phyloP scores from a whole-genome alignment of 768 basidiomycete species.

The Kwoniella shandongensis region DNA sequence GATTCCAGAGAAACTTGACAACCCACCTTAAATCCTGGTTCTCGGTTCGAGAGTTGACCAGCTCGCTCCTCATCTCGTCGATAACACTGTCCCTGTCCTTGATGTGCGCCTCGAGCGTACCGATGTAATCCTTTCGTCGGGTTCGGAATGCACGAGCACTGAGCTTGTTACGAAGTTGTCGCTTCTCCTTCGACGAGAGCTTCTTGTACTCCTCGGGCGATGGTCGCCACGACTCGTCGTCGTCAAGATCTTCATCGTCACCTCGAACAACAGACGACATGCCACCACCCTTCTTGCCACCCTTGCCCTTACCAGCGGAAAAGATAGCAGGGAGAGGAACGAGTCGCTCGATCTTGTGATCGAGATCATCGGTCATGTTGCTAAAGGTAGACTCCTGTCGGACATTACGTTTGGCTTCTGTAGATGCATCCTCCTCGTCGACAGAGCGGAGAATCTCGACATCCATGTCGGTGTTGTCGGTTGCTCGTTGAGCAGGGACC shows the following conservation, averaged over 20 bases:
- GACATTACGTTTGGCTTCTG: constrained; percentile 8
- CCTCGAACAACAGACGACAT: constrained; percentile 49
- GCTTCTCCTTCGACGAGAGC: constrained; percentile 91
- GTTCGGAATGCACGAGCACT: constrained; percentile 93
- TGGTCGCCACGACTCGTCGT: constrained; percentile 53
- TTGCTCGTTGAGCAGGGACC: background rate
- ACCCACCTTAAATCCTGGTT: constrained; percentile 67
- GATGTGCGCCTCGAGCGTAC: constrained; percentile 88
- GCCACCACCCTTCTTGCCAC: constrained; percentile 54
- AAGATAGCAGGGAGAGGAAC: constrained; percentile 49
- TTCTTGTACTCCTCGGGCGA: constrained; percentile 88
- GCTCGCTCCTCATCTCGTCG: constrained; percentile 78
- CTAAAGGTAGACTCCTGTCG: constrained; percentile 22
- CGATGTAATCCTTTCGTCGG: constrained; percentile 92
- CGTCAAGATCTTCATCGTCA: constrained; percentile 49
- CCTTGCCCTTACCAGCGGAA: constrained; percentile 52
- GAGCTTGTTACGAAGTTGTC: constrained; percentile 95
- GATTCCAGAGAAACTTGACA: constrained; percentile 17
- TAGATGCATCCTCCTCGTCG: constrained; percentile 18
- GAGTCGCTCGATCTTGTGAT: constrained; percentile 30
- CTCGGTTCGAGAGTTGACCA: constrained; percentile 75
- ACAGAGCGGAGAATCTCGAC: constrained; percentile 30
- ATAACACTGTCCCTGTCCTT: constrained; percentile 88
- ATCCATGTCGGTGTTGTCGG: constrained; percentile 6
- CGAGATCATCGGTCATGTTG: constrained; percentile 24